Percentiles rank a stretch among this genome's conserved stretches.
These are phyloP conservation scores for Taphrina flavorubra DNA, from an alignment of 1,139 yeast species.

Conservation along the genomic window DNA sequence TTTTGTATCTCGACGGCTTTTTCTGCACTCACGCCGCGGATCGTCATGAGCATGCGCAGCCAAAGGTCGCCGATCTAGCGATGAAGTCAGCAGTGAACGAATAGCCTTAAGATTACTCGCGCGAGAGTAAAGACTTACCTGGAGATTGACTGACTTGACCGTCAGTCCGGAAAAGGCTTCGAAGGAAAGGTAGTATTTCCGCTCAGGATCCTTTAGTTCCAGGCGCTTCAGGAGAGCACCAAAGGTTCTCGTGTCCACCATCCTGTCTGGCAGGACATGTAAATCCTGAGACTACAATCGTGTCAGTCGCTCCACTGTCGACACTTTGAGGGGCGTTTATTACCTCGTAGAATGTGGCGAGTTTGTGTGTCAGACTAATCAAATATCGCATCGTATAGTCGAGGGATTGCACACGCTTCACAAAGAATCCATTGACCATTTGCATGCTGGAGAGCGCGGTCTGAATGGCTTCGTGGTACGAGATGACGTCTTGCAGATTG, in stretches of 20 bases:
- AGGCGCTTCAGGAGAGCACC: constrained; percentile 41
- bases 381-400: constrained; percentile 78
- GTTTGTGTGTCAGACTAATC: constrained; percentile 61
- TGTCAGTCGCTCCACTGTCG: too few relatives aligned
- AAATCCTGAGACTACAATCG: constrained; percentile 31
- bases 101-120: too few relatives aligned
- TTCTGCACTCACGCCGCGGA: constrained; percentile 80
- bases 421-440: constrained; percentile 68
- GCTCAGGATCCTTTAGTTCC: constrained; percentile 26
- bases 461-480: constrained; percentile 68
- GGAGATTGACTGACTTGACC: constrained; percentile 71
- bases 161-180: constrained; percentile 70
- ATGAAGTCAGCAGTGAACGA: not conserved
- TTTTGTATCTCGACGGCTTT: constrained; percentile 80
- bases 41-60: constrained; percentile 74
- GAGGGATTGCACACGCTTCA: constrained; percentile 70
- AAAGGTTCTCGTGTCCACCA: constrained; percentile 44
- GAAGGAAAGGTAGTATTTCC: constrained; percentile 50
- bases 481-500: constrained; percentile 55
- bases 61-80: constrained; percentile 72
- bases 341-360: constrained; percentile 51
- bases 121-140: constrained; percentile 7
- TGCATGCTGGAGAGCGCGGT: constrained; percentile 79
- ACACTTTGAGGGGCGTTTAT: not conserved
- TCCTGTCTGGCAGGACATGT: constrained; percentile 45